phyloP scores from a whole-genome alignment of 2,329 filamentous ascomycete genomes.

The Epicoccum nigrum region DNA sequence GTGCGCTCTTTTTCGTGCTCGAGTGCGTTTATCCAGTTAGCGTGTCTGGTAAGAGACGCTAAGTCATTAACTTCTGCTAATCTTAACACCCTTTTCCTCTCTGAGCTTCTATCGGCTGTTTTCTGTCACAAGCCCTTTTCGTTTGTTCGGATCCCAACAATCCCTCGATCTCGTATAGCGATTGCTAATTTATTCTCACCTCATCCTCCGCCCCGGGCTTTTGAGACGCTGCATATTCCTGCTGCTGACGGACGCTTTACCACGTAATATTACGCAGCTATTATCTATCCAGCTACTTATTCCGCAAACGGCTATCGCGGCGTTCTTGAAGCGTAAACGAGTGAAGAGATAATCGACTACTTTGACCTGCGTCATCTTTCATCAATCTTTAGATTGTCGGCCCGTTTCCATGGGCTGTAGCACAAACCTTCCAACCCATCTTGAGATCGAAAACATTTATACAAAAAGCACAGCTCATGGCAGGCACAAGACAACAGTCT shows the following conservation, averaged over 20 bases:
- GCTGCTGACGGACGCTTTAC: not conserved
- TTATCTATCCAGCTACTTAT: not conserved
- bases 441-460: not conserved
- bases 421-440: not conserved
- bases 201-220: conserved; percentile 1
- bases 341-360: not conserved
- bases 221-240: conserved; percentile 4
- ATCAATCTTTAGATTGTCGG: conserved; percentile 1
- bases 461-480: conserved; percentile 23
- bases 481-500: conserved; percentile 30
- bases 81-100: conserved; percentile 27
- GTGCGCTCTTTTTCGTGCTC: conserved; percentile 34
- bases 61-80: conserved; percentile 37
- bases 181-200: conserved; percentile 6
- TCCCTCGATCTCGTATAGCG: conserved; percentile 14
- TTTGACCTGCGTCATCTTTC: not conserved
- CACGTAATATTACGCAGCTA: conserved; percentile 4
- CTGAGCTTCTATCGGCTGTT: conserved; percentile 19
- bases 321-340: not conserved
- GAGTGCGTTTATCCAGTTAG: conserved; percentile 39
- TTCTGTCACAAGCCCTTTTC: conserved; percentile 15
- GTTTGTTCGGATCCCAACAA: conserved; percentile 15
- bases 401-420: conserved; percentile 15
- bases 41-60: conserved; percentile 19
- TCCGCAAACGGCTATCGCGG: not conserved